phyloP scores from a whole-genome alignment of 2,329 filamentous ascomycete genomes.

The Chaetomium olivaceum region DNA sequence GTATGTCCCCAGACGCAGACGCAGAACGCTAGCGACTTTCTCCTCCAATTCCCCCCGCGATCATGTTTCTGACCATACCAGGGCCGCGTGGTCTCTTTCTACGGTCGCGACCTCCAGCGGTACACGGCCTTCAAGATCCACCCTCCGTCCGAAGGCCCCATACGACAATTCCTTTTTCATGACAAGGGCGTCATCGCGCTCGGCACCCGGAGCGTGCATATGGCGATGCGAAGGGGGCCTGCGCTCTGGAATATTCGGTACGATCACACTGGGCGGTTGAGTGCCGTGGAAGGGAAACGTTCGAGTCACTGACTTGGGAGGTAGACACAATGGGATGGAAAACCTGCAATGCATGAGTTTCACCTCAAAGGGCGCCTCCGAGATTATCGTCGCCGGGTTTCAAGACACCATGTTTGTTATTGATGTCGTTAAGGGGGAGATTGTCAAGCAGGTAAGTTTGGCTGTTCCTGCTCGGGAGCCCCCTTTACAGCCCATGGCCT shows the following conservation, averaged over 20 bases:
- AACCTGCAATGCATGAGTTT: conserved; percentile 95
- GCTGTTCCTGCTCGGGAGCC: neutral
- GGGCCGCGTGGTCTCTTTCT: conserved; percentile 88
- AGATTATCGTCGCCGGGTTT: conserved; percentile 83
- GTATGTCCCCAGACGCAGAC: conserved; percentile 22
- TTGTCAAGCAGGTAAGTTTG: conserved; percentile 41
- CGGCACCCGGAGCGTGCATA: conserved; percentile 80
- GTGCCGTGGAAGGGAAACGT: neutral
- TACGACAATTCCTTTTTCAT: conserved; percentile 87
- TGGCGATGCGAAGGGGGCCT: conserved; percentile 78
- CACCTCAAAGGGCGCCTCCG: conserved; percentile 77
- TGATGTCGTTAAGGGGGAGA: conserved; percentile 68
- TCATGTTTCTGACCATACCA: conserved; percentile 40
- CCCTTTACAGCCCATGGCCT: conserved; percentile 7
- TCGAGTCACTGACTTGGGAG: conserved; percentile 14
- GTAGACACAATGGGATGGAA: conserved; percentile 72
- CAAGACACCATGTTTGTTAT: conserved; percentile 83
- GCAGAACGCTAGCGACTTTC: no score
- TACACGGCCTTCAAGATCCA: conserved; percentile 92
- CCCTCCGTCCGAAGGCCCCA: conserved; percentile 68
- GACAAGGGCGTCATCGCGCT: conserved; percentile 88
- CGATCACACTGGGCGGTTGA: conserved; percentile 35
- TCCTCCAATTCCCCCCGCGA: neutral
- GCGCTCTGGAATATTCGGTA: conserved; percentile 87
- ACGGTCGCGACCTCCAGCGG: conserved; percentile 77